Evolutionary conservation across 768 basidiomycete species (phyloP).

Genomic region (Russula sp.): DNA sequence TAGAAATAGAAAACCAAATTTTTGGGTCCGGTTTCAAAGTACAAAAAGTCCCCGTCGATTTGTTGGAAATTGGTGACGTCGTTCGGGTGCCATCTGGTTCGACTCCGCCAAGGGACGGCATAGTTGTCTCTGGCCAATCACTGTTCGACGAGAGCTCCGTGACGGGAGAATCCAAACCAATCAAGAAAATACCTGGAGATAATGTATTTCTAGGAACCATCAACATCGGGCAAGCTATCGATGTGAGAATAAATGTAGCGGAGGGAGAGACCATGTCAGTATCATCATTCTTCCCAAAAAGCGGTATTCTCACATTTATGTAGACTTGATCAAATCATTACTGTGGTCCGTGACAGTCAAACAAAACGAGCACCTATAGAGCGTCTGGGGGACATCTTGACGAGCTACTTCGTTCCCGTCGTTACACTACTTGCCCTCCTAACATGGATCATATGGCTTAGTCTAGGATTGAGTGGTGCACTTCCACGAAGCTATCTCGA

Average conservation of each 20-base stretch:
- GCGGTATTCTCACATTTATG: background rate
- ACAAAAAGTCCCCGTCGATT: conserved; percentile 49
- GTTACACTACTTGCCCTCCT: conserved; percentile 67
- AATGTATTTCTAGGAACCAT: conserved; percentile 73
- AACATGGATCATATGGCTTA: conserved; percentile 73
- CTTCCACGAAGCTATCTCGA: conserved; percentile 58
- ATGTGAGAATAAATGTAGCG: conserved; percentile 57
- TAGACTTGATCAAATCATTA: conserved; percentile 72
- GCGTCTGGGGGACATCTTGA: conserved; percentile 67
- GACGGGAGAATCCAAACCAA: conserved; percentile 70
- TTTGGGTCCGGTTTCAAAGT: conserved; percentile 29
- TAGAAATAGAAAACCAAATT: conserved; percentile 25
- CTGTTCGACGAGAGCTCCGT: conserved; percentile 81
- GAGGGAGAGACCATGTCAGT: conserved; percentile 69
- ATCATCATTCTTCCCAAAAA: background rate
- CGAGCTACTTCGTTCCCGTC: conserved; percentile 76
- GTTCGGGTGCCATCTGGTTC: conserved; percentile 72
- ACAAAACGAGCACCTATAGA: conserved; percentile 74
- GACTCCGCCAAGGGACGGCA: conserved; percentile 75
- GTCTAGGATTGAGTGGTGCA: conserved; percentile 54
- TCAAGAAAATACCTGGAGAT: conserved; percentile 61
- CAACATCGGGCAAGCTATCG: conserved; percentile 59
- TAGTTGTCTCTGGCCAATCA: conserved; percentile 48
- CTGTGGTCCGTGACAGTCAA: conserved; percentile 75
- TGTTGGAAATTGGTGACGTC: conserved; percentile 77